phyloP scores from a whole-genome alignment of 2,329 filamentous ascomycete genomes.

The Fusarium albidum region DNA sequence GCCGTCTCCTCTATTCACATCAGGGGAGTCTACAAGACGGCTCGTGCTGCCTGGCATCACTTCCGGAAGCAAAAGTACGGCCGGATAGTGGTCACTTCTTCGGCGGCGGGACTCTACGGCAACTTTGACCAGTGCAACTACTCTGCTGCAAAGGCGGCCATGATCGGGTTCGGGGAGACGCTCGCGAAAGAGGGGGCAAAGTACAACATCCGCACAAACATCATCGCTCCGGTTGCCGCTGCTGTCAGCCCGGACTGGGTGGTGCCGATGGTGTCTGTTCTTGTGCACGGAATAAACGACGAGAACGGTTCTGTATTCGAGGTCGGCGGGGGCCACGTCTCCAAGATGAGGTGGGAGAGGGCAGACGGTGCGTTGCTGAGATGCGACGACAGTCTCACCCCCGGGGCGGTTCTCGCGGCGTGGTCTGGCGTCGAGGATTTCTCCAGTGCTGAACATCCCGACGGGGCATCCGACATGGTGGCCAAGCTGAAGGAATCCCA shows the following conservation, averaged over 20 bases:
- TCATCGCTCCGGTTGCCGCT: constrained; percentile 88
- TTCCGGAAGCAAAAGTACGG: constrained; percentile 99
- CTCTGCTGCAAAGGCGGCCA: constrained; percentile 92
- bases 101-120: constrained; percentile 94
- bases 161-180: constrained; percentile 98
- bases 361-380: constrained; percentile 88
- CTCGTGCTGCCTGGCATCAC: constrained; percentile 93
- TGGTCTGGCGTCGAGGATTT: constrained; percentile 92
- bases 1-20: constrained; percentile 93
- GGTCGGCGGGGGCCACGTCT: constrained; percentile 88
- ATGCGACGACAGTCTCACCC: constrained; percentile 87
- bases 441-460: constrained; percentile 80
- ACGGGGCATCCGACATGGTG: constrained; percentile 88
- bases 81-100: constrained; percentile 94
- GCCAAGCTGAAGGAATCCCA: constrained; percentile 82
- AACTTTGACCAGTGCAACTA: constrained; percentile 98
- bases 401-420: constrained; percentile 85
- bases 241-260: constrained; percentile 97
- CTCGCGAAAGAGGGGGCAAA: constrained; percentile 96
- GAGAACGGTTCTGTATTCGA: constrained; percentile 95
- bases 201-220: constrained; percentile 97
- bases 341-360: constrained; percentile 96
- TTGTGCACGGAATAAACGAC: constrained; percentile 86
- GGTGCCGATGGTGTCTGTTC: constrained; percentile 87
- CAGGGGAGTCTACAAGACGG: constrained; percentile 93